Evolutionary conservation across 495 filamentous ascomycete species (phyloP).

Genomic region (Cudoniella acicularis): DNA sequence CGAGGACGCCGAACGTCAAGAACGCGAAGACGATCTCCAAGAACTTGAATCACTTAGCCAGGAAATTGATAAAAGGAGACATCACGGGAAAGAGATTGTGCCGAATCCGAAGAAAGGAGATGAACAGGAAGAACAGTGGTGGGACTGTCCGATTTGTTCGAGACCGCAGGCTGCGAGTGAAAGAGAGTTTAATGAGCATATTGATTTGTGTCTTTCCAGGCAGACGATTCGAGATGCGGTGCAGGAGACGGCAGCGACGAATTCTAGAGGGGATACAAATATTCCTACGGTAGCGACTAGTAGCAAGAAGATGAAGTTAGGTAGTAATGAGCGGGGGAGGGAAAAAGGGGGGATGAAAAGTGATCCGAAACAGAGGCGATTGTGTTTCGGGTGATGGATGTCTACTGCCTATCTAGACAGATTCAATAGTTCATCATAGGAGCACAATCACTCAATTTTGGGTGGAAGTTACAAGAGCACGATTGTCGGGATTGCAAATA

Average conservation of each 20-base stretch:
- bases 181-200: conserved; percentile 81
- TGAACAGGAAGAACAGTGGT: conserved; percentile 45
- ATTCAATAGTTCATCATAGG: background rate
- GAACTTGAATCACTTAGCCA: conserved; percentile 63
- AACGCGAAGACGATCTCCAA: conserved; percentile 61
- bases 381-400: conserved; percentile 24
- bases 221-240: conserved; percentile 81
- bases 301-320: conserved; percentile 13
- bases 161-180: conserved; percentile 73
- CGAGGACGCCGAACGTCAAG: conserved; percentile 52
- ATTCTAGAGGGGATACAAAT: background rate
- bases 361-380: conserved; percentile 22
- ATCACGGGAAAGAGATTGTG: conserved; percentile 48
- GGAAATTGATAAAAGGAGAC: conserved; percentile 36
- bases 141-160: conserved; percentile 85
- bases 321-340: conserved; percentile 12
- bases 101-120: conserved; percentile 41
- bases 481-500: no score
- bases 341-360: background rate
- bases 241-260: conserved; percentile 43
- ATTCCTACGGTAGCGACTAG: conserved; percentile 6
- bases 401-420: background rate
- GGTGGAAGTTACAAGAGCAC: background rate
- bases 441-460: background rate
- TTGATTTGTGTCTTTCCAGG: conserved; percentile 87